Base-by-base conservation (phyloP, 495 filamentous ascomycete genomes). In the Podospora comata region DNA sequence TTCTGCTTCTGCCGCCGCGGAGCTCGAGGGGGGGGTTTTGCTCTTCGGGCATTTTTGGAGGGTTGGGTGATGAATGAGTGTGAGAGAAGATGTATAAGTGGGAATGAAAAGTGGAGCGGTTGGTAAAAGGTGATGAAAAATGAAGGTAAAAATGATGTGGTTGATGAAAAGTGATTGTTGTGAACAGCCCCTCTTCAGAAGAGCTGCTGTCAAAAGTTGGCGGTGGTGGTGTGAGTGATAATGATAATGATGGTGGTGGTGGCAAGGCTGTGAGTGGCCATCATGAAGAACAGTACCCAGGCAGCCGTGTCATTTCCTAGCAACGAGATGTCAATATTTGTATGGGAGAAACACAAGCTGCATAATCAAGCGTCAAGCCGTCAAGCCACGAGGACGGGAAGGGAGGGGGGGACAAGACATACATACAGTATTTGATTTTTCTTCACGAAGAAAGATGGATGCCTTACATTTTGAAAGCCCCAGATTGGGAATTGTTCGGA, bases 181-280 rank as follows among this genome's bases (percentile, higher is more conserved):
- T 48, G 39, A 48, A 48, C 13, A 48, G 13, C 13, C 39, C 13
- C 39, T 16, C 39, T 32, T 32, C 7, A 6, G 13, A 48, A 48
- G 9, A 48, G 2, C 39, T 48, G 39, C 39, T 11, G 39, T 48
- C 39, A 48, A 16, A 48, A 48, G 15, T 3, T 48, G 39, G 39
- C 13, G 39, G 9, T 48, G 39, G 39, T 48, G 39, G 39, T 48
- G 39, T 16, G 39, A 16, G 13, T 13, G 15, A 48, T 48, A 16
- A 16, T 48, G 39, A 6, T 48, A 48, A 48, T 48, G 39, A 11
- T 48, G 39, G 39, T 48, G 55, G 7, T 58, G 55, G 55, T 58
- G 55, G 55, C 55, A 58, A 58, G 55, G 55, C 55, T 58, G 55
- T 58, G n/a, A 23, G 55, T 11, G 6, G 55, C 55, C 55, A 58